phyloP scores from a whole-genome alignment of 1,284 basidiomycete species.

The Phellopilus nigrolimitatus region DNA sequence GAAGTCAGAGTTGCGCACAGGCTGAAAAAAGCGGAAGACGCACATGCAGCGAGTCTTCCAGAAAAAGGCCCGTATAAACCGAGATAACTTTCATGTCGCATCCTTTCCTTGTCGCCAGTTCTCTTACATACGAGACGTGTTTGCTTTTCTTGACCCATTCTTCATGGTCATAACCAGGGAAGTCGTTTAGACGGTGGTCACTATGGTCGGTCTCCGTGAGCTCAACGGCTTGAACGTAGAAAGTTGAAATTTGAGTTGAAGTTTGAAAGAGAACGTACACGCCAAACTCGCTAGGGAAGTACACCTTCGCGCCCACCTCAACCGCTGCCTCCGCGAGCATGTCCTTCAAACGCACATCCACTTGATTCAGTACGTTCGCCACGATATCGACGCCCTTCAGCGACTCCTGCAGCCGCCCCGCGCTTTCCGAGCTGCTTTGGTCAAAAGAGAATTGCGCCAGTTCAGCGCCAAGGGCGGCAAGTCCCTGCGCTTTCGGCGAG shows the following conservation, averaged over 20 bases:
- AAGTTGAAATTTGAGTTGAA: background rate
- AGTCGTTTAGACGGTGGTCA: slow-evolving; percentile 29
- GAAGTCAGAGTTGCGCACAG: background rate
- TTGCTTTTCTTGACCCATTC: slow-evolving; percentile 27
- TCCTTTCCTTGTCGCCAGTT: slow-evolving; percentile 22
- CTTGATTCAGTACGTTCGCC: slow-evolving; percentile 24
- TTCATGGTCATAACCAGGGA: slow-evolving; percentile 26
- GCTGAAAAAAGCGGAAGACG: slow-evolving; percentile 7
- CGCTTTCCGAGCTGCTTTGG: slow-evolving; percentile 14
- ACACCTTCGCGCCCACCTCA: slow-evolving; percentile 26
- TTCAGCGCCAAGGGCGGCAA: slow-evolving; percentile 27
- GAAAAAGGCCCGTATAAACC: slow-evolving; percentile 27
- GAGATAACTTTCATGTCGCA: slow-evolving; percentile 26
- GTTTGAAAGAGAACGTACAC: slow-evolving; percentile 24
- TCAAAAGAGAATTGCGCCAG: slow-evolving; percentile 20
- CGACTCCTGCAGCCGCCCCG: slow-evolving; percentile 19
- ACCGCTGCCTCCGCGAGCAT: slow-evolving; percentile 25
- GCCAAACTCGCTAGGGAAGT: slow-evolving; percentile 31
- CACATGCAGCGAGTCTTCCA: slow-evolving; percentile 24
- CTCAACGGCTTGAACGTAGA: background rate
- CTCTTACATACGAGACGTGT: slow-evolving; percentile 23
- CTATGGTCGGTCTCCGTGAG: slow-evolving; percentile 16
- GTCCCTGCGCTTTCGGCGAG: slow-evolving; percentile 22
- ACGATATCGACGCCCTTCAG: slow-evolving; percentile 28
- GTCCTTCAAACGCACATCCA: slow-evolving; percentile 19